Evolutionary conservation across 805 yeast species (phyloP), one percentile per base, ranked within the genome.

Genomic region (Schwanniomyces pseudopolymorphus): DNA sequence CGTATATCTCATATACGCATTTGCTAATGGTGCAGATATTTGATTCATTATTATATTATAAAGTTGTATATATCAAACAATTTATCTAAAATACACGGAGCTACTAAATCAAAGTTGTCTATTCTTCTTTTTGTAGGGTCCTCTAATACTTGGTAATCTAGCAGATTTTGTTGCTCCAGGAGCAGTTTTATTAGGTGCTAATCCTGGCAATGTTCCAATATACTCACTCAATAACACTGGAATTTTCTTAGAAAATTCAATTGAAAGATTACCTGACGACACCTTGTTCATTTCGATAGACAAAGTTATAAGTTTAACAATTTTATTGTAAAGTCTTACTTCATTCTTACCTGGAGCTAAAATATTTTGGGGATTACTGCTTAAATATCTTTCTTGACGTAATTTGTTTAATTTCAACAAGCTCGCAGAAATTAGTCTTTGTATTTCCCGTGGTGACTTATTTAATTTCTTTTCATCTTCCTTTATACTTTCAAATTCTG

Each of bases 141-240:
- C 72, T 45, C 72, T 63, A 20, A 71, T 65, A 39, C 67, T 69
- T 14, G 74, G 69, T 48, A 71, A 60, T 47, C 75, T 63, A 31
- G 63, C 47, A 11, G 64, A 50, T 39, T 59, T 60, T 14, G 45
- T 33, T 14, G 45, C 28, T n/a, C 43, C 42, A 20, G 50, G 27
- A 6, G 50, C 40, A 28, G 52, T 58, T 41, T 60, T 57, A 11
- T 57, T 45, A 26, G 68, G 50, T 35, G 74, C 54, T 3, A 74
- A 61, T 1, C 87, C 86, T 1, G 97, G 97, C 58, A 91, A 74
- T 1, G 85, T 77, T 40, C 97, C 97, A 31, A 79, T 69, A 58
- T 88, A 90, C 53, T 84, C 88, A 20, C 83, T 79, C 59, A 82
- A 82, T 46, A 87, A 74, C 0, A 87, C 84, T 0, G 96, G 96